Evolutionary conservation across 345 rosid species (phyloP).

Genomic region (Lepidium didymum): DNA sequence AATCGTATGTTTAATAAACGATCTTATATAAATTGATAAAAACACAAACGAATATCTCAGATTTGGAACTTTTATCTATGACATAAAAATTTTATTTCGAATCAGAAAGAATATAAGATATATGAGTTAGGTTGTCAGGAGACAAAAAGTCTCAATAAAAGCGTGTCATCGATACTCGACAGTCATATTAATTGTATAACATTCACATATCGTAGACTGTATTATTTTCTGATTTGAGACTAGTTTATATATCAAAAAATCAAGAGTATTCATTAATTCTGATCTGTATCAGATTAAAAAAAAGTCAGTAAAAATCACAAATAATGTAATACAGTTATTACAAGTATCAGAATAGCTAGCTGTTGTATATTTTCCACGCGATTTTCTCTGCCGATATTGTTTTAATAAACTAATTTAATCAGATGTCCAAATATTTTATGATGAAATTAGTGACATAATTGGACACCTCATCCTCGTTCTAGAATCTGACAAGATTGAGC

Average conservation of each 20-base stretch:
- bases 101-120: not conserved
- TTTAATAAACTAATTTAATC: not conserved
- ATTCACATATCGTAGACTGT: not conserved
- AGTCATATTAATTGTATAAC: not conserved
- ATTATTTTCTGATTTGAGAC: not conserved
- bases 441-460: not conserved
- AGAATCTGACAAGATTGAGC: conserved; percentile 11
- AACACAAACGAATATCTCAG: not conserved
- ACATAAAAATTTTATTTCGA: not conserved
- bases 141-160: not conserved
- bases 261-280: not conserved
- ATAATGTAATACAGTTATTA: not conserved
- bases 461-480: conserved; percentile 18
- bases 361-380: not conserved
- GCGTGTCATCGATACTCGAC: not conserved
- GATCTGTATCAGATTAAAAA: not conserved
- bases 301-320: not conserved
- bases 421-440: conserved; percentile 11
- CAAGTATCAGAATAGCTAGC: not conserved
- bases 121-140: not conserved
- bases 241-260: not conserved
- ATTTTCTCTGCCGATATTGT: not conserved
- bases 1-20: not conserved
- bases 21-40: not conserved
- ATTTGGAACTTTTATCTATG: not conserved